Conservation (phyloP, 2,329 filamentous ascomycete species). For the Cytospora piceae region DNA sequence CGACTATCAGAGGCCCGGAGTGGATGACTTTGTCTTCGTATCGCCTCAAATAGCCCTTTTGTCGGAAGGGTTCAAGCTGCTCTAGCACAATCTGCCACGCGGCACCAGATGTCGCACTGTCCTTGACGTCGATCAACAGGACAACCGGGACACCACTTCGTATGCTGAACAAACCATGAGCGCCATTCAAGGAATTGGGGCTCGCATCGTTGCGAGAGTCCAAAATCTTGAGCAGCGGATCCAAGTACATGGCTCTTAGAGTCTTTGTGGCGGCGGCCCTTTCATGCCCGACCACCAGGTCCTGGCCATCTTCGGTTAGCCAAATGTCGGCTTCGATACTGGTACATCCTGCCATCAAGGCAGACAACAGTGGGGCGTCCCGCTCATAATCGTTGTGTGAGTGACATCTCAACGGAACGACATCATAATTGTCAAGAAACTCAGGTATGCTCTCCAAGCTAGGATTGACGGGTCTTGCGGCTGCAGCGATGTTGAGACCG, state of each 20-base stretch:
- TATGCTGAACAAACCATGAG: constrained; percentile 57
- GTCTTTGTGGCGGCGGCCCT: constrained; percentile 60
- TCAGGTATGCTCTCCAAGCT: background rate
- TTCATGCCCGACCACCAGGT: constrained; percentile 68
- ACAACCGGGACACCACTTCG: constrained; percentile 57
- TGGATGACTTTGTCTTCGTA: constrained; percentile 55
- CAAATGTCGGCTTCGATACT: constrained; percentile 73
- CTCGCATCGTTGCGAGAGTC: constrained; percentile 50
- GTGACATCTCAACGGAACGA: constrained; percentile 49
- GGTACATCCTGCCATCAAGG: constrained; percentile 61
- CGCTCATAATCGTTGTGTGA: constrained; percentile 75
- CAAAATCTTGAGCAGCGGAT: constrained; percentile 64
- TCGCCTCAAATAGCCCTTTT: constrained; percentile 59
- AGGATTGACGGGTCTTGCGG: background rate
- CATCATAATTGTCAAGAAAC: background rate
- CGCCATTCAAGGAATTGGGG: constrained; percentile 32
- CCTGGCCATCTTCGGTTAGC: constrained; percentile 50
- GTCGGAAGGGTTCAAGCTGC: constrained; percentile 62
- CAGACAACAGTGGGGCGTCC: constrained; percentile 63
- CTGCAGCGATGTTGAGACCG: background rate
- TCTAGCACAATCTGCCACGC: constrained; percentile 58
- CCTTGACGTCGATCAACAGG: constrained; percentile 73
- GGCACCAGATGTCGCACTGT: constrained; percentile 45
- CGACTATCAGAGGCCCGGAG: constrained; percentile 65
- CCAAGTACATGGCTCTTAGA: constrained; percentile 64